Evolutionary conservation across 2,329 filamentous ascomycete genomes (phyloP).

Genomic region (Chalaropsis ovoidea): DNA sequence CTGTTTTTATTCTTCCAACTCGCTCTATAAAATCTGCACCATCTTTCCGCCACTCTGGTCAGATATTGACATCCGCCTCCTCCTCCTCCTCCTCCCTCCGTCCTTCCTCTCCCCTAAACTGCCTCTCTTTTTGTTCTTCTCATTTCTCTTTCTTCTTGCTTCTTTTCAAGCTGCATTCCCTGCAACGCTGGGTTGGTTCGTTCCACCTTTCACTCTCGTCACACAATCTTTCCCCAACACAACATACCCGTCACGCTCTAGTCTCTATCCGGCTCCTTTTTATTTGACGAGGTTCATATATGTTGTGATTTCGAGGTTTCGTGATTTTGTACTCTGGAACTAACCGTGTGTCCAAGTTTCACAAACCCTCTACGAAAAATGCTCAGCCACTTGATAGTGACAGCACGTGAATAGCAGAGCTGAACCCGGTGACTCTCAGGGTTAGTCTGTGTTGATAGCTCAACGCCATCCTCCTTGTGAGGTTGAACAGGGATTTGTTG

Average conservation of each 20-base stretch:
- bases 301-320: neutral
- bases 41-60: neutral
- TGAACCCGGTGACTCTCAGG: too few relatives aligned
- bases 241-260: neutral
- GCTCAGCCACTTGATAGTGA: too few relatives aligned
- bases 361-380: too few relatives aligned
- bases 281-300: neutral
- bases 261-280: neutral
- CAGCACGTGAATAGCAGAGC: too few relatives aligned
- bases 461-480: neutral
- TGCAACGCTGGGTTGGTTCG: neutral
- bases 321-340: too few relatives aligned
- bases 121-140: neutral
- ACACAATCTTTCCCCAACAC: constrained; percentile 3
- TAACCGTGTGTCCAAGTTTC: too few relatives aligned
- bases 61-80: neutral
- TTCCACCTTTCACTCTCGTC: constrained; percentile 7
- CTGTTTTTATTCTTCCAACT: neutral
- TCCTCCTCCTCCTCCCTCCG: neutral
- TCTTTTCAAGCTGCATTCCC: neutral
- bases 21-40: neutral
- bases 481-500: neutral
- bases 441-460: neutral
- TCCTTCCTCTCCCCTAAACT: constrained; percentile 25
- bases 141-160: neutral